phyloP scores from a whole-genome alignment of 1,284 basidiomycete species.

The Ustilago tritici region DNA sequence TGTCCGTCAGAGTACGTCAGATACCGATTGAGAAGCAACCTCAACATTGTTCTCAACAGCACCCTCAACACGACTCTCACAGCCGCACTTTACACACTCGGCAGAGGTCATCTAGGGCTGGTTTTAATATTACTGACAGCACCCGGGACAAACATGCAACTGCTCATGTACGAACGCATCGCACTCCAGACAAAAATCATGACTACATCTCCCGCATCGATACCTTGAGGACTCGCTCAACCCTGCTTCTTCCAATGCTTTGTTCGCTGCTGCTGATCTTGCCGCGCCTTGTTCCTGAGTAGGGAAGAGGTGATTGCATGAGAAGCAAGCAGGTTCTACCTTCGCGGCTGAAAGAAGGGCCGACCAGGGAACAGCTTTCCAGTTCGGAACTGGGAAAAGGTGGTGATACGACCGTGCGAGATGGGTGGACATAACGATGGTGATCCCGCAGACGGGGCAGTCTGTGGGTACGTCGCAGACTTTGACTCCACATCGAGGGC shows the following conservation, averaged over 20 bases:
- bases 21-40: no score
- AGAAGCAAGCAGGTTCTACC: slow-evolving; percentile 34
- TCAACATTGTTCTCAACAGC: not conserved
- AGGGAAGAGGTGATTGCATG: slow-evolving; percentile 56
- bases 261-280: slow-evolving; percentile 21
- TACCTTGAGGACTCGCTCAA: slow-evolving; percentile 60
- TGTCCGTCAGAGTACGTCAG: no score
- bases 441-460: slow-evolving; percentile 94
- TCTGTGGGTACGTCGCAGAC: slow-evolving; percentile 98
- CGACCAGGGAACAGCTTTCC: slow-evolving; percentile 74
- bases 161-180: slow-evolving; percentile 66
- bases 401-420: slow-evolving; percentile 95
- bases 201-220: slow-evolving; percentile 53
- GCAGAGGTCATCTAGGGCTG: not conserved
- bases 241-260: slow-evolving; percentile 36
- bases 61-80: not conserved
- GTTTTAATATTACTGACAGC: slow-evolving; percentile 29
- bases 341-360: slow-evolving; percentile 5
- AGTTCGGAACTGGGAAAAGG: slow-evolving; percentile 87
- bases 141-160: slow-evolving; percentile 67
- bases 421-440: slow-evolving; percentile 97
- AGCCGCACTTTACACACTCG: not conserved
- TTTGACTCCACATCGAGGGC: slow-evolving; percentile 90
- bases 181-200: slow-evolving; percentile 68
- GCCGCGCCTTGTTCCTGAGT: slow-evolving; percentile 3